Base-by-base conservation (phyloP, 139 green algal genomes). In the Haematococcus sp. region DNA sequence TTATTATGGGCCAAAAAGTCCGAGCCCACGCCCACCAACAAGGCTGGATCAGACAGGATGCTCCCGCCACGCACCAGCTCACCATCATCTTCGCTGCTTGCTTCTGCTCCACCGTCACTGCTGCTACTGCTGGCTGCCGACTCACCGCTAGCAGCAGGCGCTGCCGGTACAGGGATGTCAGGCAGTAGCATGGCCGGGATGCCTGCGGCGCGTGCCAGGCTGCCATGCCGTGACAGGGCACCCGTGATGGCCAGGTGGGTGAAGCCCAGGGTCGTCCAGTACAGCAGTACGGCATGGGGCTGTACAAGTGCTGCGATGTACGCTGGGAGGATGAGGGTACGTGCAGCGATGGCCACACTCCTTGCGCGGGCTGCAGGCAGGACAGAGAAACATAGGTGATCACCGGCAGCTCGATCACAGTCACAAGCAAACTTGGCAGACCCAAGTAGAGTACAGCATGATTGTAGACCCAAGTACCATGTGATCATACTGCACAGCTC, bases 211-310 rank as follows among this genome's bases (percentile, higher is more conserved):
- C n/a, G 23, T 40, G 11, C 22, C 3, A 65, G n/a, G 34, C n/a
- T 65, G 25, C 25, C 11, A 40, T 11, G 4, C n/a, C 3, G 22
- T 40, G 23, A 28, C 58, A 65, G 30, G 22, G n/a, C 58, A 65
- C 22, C 3, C 25, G 11, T n/a, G 15, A 74, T 2, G 0, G 34
- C 65, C 65, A 79, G 40, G 16, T 74, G 65, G 1, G 20, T 43
- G 4, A 30, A 32, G 3, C 25, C 65, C 2, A 40, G 52, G n/a
- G 31, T 46, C 0, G 44, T 22, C 76, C 76, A 82, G 64, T 74
- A 75, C 2, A 77, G 54, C 52, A 82, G 64, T 31, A 71, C 64
- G 13, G 76, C 70, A 35, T 82, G 70, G 17, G 76, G 70, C 63
- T 82, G 76, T 25, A 77, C 28, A 30, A 77, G 54, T 3, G 70